phyloP scores from a whole-genome alignment of 2,329 filamentous ascomycete genomes.

The Neofusicoccum sp. region DNA sequence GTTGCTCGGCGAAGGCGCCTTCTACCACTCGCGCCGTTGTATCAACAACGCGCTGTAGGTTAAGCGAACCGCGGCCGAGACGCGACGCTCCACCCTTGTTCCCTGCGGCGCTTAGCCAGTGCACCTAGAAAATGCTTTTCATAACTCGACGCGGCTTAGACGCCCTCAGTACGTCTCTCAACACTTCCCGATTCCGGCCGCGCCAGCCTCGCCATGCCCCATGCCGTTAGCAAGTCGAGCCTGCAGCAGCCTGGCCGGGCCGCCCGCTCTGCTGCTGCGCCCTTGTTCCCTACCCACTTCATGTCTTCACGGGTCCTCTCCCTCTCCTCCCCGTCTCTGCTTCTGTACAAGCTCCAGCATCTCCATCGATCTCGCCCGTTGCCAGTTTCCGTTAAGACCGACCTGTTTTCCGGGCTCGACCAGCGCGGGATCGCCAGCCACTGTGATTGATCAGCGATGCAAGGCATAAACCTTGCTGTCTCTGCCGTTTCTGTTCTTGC shows the following conservation, averaged over 20 bases:
- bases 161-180: constrained; percentile 4
- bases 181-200: constrained; percentile 7
- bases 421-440: not conserved
- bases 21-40: not conserved
- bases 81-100: constrained; percentile 1
- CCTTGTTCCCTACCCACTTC: not conserved
- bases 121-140: not conserved
- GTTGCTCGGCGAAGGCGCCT: not conserved
- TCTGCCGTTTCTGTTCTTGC: constrained; percentile 1
- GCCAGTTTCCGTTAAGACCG: not conserved
- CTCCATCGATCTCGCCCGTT: not conserved
- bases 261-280: not conserved
- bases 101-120: constrained; percentile 5
- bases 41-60: constrained; percentile 7
- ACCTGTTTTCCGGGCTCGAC: not conserved
- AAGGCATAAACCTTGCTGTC: not conserved
- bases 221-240: not conserved
- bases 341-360: constrained; percentile 1
- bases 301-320: not conserved
- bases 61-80: constrained; percentile 10
- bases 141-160: not conserved
- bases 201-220: not conserved
- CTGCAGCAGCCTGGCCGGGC: not conserved
- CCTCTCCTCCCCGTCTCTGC: not conserved
- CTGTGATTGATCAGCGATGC: not conserved